Percentiles rank a stretch among this genome's conserved stretches.
These are phyloP conservation scores for Chlorella sp. DNA, from an alignment of 139 green algal species.

Conservation along the genomic window DNA sequence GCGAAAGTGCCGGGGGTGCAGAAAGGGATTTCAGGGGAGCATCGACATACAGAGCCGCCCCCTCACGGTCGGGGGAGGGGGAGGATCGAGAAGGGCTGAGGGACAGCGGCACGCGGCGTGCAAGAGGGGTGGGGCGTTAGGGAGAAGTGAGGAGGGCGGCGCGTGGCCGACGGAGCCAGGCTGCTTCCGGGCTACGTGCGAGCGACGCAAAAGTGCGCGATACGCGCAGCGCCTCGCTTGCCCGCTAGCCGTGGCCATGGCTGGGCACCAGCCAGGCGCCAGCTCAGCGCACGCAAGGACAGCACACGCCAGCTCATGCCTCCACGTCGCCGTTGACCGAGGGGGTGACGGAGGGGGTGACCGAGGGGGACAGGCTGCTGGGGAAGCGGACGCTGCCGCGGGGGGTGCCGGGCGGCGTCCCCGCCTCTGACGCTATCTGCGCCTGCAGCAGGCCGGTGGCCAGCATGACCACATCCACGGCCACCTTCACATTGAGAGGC, in stretches of 20 bases:
- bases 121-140: not conserved
- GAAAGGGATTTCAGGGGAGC: conserved; percentile 8
- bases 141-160: not conserved
- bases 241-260: too few species aligned
- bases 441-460: conserved; percentile 39
- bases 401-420: not conserved
- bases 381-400: conserved; percentile 16
- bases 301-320: not conserved
- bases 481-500: conserved; percentile 44
- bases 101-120: not conserved
- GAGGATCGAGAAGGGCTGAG: not conserved
- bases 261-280: too few species aligned
- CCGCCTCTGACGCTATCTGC: not conserved
- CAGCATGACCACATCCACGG: conserved; percentile 35
- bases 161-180: not conserved
- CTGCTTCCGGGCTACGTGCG: not conserved
- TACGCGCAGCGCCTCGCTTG: not conserved
- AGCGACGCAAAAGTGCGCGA: not conserved
- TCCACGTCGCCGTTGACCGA: conserved; percentile 24
- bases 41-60: not conserved
- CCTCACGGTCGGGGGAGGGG: not conserved
- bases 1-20: not conserved
- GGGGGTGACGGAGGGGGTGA: not conserved
- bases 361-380: conserved; percentile 3
- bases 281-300: too few species aligned